Evolutionary conservation across 768 basidiomycete genomes (phyloP), one percentile per base, ranked within the genome.

Genomic region (Mycena leptocephala): DNA sequence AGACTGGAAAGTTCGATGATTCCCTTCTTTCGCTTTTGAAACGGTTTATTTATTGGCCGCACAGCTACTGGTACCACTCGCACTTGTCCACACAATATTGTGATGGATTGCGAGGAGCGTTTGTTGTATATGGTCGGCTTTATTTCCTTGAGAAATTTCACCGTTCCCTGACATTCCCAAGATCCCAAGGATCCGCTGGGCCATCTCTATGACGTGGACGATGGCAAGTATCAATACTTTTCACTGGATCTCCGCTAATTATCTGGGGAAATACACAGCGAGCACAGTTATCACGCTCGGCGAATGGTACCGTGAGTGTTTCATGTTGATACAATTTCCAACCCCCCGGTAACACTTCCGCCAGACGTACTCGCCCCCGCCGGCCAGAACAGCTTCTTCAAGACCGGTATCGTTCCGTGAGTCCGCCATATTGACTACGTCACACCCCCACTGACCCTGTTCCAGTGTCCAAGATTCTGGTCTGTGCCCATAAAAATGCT

Each of bases 31-130:
- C 32, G 7, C 7, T 3, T 14, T 5, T 3, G 0, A 20, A 63
- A 41, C 14, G 1, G 10, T 24, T 32, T 37, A n/a, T 26, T 70
- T 69, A 78, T 83, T 85, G 59, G 5, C 65, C 80, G 5, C 81
- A 80, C 61, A 88, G 86, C 43, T 88, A 83, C 76, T 88, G 79
- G 76, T 89, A 86, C 70, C 89, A 90, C 76, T 88, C 87, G 18
- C 90, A 90, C 70, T 81, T 85, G 56, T 84, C 84, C n/a, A n/a
- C n/a, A n/a, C n/a, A n/a, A n/a, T n/a, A 86, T 16, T 90, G 89
- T 39, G 89, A 91, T 68, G 90, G 90, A 77, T 24, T 86, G 83
- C 56, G 86, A 64, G 74, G 76, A 3, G 76, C 76, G 1, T 74
- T 77, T 33, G 76, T 77, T 33, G 76, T 77, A 11, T 74, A 74